Evolutionary conservation across 495 filamentous ascomycete genomes (phyloP), one percentile per base, ranked within the genome.

Genomic region (Xylaria sp.): DNA sequence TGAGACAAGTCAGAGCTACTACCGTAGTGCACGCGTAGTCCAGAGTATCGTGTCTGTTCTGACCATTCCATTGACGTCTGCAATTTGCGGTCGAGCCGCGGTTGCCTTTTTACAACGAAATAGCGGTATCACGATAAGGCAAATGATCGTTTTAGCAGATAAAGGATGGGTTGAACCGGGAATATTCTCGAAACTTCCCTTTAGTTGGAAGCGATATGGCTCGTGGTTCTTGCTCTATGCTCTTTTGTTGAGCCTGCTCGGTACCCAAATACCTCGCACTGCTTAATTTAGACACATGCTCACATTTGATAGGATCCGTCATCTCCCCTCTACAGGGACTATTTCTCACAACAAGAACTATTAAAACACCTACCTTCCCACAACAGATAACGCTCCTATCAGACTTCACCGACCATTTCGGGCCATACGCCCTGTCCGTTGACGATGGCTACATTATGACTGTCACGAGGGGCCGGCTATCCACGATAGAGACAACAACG

Each of bases 71-170:
- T 12, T 53, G 50, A 53, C 50, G 50, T 53, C 50, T 12, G 50
- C 50, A 5, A 9, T 53, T 53, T 53, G 50, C 7, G 50, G n/a
- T 53, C 50, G 50, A 24, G 50, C 50, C 50, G 50, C 50, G 29
- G 50, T 53, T 53, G 50, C 50, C 50, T 53, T 53, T 11, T 24
- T 53, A 12, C 50, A 53, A 29, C 5, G 50, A 29, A 53, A 53
- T 29, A 53, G n/a, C 50, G 50, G 50, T 26, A 53, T 53, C 8
- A 53, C 50, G 50, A 26, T 53, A 24, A 53, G 50, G 50, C 50
- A 53, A 29, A 53, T 53, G 50, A 53, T 53, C 7, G 24, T 24
- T 53, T 53, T 53, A 24, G 50, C n/a, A n/a, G n/a, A n/a, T n/a
- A n/a, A n/a, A n/a, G n/a, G n/a, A n/a, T n/a, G n/a, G n/a, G n/a